A percentile compares a stretch with the other conserved stretches of the same genome.
phyloP scores from a whole-genome alignment of 2,329 filamentous ascomycete species.

The Onygenales sp. region DNA sequence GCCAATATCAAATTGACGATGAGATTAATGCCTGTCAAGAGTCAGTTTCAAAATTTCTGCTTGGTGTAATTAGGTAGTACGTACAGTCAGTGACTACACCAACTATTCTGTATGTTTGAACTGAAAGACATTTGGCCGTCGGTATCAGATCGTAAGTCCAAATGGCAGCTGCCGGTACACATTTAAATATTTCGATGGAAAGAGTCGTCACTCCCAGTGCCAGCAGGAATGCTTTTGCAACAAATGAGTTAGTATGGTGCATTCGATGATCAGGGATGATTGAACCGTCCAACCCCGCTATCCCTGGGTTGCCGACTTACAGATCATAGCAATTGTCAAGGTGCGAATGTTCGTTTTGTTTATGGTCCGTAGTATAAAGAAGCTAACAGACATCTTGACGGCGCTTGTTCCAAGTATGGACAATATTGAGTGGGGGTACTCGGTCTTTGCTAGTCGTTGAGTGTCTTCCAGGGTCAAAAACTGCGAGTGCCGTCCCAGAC shows the following conservation, averaged over 20 bases:
- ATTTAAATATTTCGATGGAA: slow-evolving; percentile 41
- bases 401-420: slow-evolving; percentile 36
- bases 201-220: slow-evolving; percentile 34
- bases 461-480: slow-evolving; percentile 27
- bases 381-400: slow-evolving; percentile 41
- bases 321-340: slow-evolving; percentile 34
- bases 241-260: background rate
- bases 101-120: slow-evolving; percentile 32
- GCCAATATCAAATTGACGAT: slow-evolving; percentile 36
- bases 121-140: slow-evolving; percentile 35
- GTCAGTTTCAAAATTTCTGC: background rate
- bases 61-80: background rate
- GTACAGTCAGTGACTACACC: slow-evolving; percentile 37
- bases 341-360: slow-evolving; percentile 29
- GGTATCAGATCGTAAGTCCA: slow-evolving; percentile 34
- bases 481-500: slow-evolving; percentile 38
- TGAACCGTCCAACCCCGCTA: background rate
- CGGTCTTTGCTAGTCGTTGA: slow-evolving; percentile 29
- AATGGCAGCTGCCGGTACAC: slow-evolving; percentile 34
- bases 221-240: slow-evolving; percentile 30
- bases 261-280: background rate
- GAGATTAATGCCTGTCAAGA: slow-evolving; percentile 20
- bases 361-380: slow-evolving; percentile 38
- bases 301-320: slow-evolving; percentile 20
- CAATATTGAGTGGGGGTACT: slow-evolving; percentile 39